Base-by-base conservation (phyloP, 805 yeast species). In the Lipomyces sp. region DNA sequence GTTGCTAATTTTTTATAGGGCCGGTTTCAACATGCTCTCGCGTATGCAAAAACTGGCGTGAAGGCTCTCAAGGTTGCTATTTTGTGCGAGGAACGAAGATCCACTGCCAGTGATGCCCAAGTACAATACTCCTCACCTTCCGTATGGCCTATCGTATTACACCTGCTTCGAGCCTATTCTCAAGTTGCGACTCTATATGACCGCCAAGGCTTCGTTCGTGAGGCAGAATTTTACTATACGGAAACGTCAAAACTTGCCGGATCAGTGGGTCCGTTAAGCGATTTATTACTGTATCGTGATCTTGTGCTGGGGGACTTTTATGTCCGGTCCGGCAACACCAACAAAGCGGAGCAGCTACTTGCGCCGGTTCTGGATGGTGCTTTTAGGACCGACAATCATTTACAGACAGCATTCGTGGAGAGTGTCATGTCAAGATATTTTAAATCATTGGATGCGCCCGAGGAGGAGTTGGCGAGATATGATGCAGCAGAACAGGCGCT, bases 141-240 rank as follows among this genome's bases (percentile, higher is more conserved):
- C 14, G 34, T 31, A n/a, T 26, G 29, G 29, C 10, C 6, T n/a
- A 18, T 36, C 21, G 43, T 21, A 13, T 6, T 16, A 5, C 29
- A 2, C 32, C 44, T 67, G 5, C 67, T 70, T 46, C 47, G 47
- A 11, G 14, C 44, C 35, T 2, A 67, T 65, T 13, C 59, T 65
- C 39, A 49, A 50, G 16, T 47, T 56, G 40, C 43, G 7, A 11
- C 21, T 2, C 18, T 49, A 1, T 64, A 68, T 23, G 64, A 60
- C 24, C 64, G 63, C 31, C 57, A 69, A 32, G 79, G 78, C 1
- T 57, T 71, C 6, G 57, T 70, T 7, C 64, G 70, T 36, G 78
- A 74, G 43, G 62, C 72, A n/a, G 43, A 63, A 6, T 68, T 63
- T 51, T 72, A 67, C 55, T 31, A 69, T 2, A 49, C 51, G 6